These are phyloP conservation scores for Ceratobasidium theobromae DNA, from an alignment of 1,284 basidiomycete species.

Conservation along the genomic window DNA sequence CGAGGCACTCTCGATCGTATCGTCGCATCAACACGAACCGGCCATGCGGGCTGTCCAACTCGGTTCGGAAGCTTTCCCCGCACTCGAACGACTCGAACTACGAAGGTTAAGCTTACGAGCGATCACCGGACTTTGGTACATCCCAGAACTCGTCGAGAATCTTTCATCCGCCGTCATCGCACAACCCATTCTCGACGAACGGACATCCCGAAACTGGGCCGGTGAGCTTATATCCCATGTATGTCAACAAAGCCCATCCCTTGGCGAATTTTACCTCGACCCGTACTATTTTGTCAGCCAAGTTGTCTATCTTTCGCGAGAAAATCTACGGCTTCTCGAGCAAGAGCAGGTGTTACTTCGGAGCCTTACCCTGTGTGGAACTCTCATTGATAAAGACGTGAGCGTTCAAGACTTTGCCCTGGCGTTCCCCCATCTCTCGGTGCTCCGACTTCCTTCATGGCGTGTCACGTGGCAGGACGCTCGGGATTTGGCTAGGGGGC, in stretches of 20 bases:
- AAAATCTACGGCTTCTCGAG: not conserved
- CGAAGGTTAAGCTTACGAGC: constrained; percentile 16
- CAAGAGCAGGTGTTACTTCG: not conserved
- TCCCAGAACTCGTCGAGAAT: constrained; percentile 5
- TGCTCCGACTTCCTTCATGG: constrained; percentile 23
- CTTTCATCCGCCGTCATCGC: constrained; percentile 15
- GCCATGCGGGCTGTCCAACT: constrained; percentile 12
- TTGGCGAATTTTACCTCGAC: constrained; percentile 18
- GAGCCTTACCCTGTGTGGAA: constrained; percentile 19
- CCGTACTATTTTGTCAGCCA: constrained; percentile 23
- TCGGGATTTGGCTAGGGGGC: not conserved
- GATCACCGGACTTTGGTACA: constrained; percentile 15
- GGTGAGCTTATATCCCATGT: constrained; percentile 27
- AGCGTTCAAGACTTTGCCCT: constrained; percentile 9
- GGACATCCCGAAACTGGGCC: constrained; percentile 22
- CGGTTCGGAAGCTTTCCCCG: constrained; percentile 5
- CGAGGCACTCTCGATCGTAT: constrained; percentile 10
- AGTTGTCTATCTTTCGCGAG: constrained; percentile 16
- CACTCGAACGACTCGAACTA: constrained; percentile 22
- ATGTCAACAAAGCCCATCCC: constrained; percentile 8
- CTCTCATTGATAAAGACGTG: constrained; percentile 5
- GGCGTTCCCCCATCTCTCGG: constrained; percentile 6
- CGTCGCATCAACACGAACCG: constrained; percentile 22
- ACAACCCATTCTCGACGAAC: constrained; percentile 25
- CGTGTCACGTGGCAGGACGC: constrained; percentile 9